phyloP scores from a whole-genome alignment of 2,329 filamentous ascomycete genomes.

The Pyrenophora graminea region DNA sequence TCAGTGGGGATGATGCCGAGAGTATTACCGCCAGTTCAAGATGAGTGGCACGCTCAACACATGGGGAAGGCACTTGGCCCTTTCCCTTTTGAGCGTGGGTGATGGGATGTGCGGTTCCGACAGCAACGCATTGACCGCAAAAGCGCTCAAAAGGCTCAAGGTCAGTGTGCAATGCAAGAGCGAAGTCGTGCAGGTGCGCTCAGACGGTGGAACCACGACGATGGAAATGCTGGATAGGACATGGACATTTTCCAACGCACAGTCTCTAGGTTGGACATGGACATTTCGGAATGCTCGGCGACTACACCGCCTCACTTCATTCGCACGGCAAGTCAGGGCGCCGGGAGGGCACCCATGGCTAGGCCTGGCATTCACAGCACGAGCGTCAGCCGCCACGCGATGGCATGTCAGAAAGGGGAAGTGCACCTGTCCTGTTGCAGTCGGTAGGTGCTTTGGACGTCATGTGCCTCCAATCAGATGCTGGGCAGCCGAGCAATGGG shows the following conservation, averaged over 20 bases:
- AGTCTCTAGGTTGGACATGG: constrained; percentile 9
- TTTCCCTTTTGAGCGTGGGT: constrained; percentile 7
- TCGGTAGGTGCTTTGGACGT: constrained; percentile 9
- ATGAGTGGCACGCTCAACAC: background rate
- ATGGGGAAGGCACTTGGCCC: constrained; percentile 2
- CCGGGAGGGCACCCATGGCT: constrained; percentile 3
- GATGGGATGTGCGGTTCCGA: constrained; percentile 1
- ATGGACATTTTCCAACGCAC: constrained; percentile 15
- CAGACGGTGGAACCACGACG: constrained; percentile 1
- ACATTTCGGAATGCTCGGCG: constrained; percentile 25
- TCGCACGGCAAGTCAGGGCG: constrained; percentile 22
- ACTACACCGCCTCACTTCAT: constrained; percentile 34
- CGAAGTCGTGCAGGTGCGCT: constrained; percentile 3
- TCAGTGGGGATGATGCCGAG: background rate
- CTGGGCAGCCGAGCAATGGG: constrained; percentile 1
- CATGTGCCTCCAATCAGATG: constrained; percentile 6
- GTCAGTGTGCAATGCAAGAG: constrained; percentile 2
- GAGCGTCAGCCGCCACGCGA: constrained; percentile 12
- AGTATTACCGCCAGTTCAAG: constrained; percentile 7
- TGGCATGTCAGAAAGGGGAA: constrained; percentile 18
- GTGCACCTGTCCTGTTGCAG: constrained; percentile 15
- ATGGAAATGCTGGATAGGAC: constrained; percentile 5
- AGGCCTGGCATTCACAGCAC: background rate
- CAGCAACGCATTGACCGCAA: constrained; percentile 7
- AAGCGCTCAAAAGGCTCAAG: background rate